These are phyloP conservation scores for Lactifluus hygrophoroides DNA, from an alignment of 768 basidiomycete genomes.

Conservation along the genomic window DNA sequence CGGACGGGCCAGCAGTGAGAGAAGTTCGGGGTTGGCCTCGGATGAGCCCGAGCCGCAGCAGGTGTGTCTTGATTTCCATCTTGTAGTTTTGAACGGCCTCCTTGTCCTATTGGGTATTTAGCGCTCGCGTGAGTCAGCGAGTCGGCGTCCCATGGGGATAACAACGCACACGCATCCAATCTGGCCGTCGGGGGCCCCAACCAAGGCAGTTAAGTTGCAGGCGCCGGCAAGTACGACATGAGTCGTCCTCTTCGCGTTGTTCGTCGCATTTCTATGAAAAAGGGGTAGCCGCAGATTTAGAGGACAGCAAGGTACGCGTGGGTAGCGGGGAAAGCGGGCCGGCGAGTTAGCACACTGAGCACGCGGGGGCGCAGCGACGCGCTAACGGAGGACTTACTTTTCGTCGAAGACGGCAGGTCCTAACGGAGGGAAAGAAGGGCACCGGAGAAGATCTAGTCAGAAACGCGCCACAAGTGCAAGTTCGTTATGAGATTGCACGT, in stretches of 20 bases:
- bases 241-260: constrained; percentile 61
- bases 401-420: constrained; percentile 78
- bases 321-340: constrained; percentile 15
- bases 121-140: constrained; percentile 13
- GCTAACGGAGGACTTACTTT: constrained; percentile 44
- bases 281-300: constrained; percentile 24
- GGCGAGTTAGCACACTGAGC: constrained; percentile 15
- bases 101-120: constrained; percentile 54
- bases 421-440: constrained; percentile 25
- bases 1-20: constrained; percentile 35
- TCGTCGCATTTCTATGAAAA: constrained; percentile 76
- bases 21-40: constrained; percentile 67
- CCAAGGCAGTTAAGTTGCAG: constrained; percentile 76
- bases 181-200: constrained; percentile 79
- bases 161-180: constrained; percentile 71
- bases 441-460: neutral
- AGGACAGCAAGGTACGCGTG: constrained; percentile 1
- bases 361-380: neutral
- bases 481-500: neutral
- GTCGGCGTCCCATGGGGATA: constrained; percentile 13
- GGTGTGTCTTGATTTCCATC: constrained; percentile 73
- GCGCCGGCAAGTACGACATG: constrained; percentile 74
- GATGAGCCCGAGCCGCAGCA: constrained; percentile 69
- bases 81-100: constrained; percentile 75
- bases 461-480: neutral